These are phyloP conservation scores for Verticillium nubilum DNA, from an alignment of 2,329 filamentous ascomycete genomes.

Conservation along the genomic window DNA sequence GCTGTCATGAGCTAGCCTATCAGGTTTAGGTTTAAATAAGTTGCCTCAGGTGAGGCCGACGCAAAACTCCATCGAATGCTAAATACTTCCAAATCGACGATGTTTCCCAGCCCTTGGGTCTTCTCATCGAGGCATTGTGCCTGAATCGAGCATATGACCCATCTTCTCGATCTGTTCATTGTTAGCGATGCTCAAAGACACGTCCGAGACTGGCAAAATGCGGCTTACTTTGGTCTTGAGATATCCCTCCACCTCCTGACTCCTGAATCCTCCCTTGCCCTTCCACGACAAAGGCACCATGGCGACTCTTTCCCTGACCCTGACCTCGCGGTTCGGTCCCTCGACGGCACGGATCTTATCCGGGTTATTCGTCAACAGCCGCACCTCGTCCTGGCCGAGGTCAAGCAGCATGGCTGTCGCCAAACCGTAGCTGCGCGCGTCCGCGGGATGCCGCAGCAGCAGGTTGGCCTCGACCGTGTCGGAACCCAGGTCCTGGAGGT, in stretches of 20 bases:
- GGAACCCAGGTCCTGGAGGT: conserved; percentile 92
- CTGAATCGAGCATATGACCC: conserved; percentile 71
- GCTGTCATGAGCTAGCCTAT: not conserved
- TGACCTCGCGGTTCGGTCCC: conserved; percentile 80
- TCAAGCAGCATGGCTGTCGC: conserved; percentile 92
- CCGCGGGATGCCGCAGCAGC: conserved; percentile 83
- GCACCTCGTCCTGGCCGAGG: conserved; percentile 71
- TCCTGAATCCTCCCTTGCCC: conserved; percentile 74
- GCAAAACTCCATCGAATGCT: not conserved
- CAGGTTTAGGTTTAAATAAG: not conserved
- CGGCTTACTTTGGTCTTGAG: conserved; percentile 80
- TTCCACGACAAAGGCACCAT: conserved; percentile 97
- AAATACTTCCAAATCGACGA: not conserved
- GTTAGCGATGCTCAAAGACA: conserved; percentile 4
- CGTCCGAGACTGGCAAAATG: not conserved
- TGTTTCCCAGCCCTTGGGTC: not conserved
- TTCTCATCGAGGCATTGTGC: conserved; percentile 10
- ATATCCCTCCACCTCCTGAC: conserved; percentile 89
- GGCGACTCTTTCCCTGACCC: conserved; percentile 82
- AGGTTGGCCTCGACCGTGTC: conserved; percentile 97
- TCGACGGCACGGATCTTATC: conserved; percentile 95
- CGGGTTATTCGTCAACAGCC: conserved; percentile 91
- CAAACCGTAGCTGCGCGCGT: conserved; percentile 91
- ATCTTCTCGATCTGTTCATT: conserved; percentile 72
- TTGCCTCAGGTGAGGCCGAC: not conserved